Conservation (phyloP, 2,329 filamentous ascomycete species). For the Trichoderma oligosporum region DNA sequence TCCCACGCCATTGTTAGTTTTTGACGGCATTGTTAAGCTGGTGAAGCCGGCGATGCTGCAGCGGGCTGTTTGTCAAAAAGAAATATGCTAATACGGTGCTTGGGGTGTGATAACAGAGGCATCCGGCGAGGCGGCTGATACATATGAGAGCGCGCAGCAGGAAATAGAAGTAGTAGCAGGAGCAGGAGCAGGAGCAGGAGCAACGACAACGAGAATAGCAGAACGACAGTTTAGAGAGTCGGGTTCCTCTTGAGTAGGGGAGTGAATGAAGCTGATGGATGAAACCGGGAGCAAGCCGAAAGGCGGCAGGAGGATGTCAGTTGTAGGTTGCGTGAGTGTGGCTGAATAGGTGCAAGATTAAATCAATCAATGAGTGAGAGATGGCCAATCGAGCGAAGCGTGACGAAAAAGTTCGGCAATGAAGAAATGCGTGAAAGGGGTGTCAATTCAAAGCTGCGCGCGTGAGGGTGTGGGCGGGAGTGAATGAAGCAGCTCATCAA, state of each 20-base stretch:
- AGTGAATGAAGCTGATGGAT: not conserved
- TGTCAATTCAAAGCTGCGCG: not conserved
- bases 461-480: constrained; percentile 12
- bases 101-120: constrained; percentile 21
- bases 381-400: not conserved
- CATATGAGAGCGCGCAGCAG: constrained; percentile 17
- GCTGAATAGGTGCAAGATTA: not conserved
- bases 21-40: constrained; percentile 42
- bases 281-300: not conserved
- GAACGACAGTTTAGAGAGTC: not conserved
- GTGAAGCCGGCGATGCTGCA: constrained; percentile 1
- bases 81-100: constrained; percentile 19
- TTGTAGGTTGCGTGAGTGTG: constrained; percentile 12
- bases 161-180: not conserved
- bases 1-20: constrained; percentile 60
- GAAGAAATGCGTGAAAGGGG: constrained; percentile 7
- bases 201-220: not conserved
- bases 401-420: constrained; percentile 3
- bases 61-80: constrained; percentile 6
- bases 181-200: not conserved
- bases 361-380: not conserved
- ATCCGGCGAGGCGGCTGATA: constrained; percentile 19
- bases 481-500: constrained; percentile 3
- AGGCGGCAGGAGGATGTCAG: not conserved
- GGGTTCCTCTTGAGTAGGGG: not conserved